phyloP scores from a whole-genome alignment of 179 eudicot species.

The Patellifolia procumbens region DNA sequence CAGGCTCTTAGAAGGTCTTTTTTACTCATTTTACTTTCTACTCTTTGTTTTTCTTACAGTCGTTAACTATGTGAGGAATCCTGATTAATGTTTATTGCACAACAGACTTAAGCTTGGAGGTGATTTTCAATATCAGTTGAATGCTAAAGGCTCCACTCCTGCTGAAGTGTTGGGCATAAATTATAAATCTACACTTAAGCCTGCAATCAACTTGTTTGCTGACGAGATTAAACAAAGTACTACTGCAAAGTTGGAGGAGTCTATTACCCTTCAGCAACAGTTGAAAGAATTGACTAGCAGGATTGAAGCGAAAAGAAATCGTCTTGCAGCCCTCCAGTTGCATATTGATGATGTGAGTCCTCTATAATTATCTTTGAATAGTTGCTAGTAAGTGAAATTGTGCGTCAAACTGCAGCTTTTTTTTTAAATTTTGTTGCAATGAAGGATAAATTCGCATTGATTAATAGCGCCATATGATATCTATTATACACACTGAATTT shows the following conservation, averaged over 20 bases:
- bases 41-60: neutral
- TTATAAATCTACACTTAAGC: conserved; percentile 72
- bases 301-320: conserved; percentile 65
- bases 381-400: neutral
- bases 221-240: conserved; percentile 65
- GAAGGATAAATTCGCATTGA: no score
- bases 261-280: conserved; percentile 70
- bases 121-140: conserved; percentile 63
- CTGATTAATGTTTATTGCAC: neutral
- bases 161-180: conserved; percentile 76
- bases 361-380: neutral
- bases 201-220: conserved; percentile 55
- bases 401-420: neutral
- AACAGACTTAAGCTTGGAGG: conserved; percentile 77
- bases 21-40: neutral
- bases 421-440: no score
- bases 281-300: conserved; percentile 57
- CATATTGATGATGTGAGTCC: conserved; percentile 67
- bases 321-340: conserved; percentile 52
- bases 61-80: neutral
- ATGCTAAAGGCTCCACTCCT: conserved; percentile 65
- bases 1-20: conserved; percentile 72
- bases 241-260: conserved; percentile 66
- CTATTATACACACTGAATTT: no score
- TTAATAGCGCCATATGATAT: no score